Evolutionary conservation across 2,329 filamentous ascomycete species (phyloP).

Genomic region (Claviceps sp.): DNA sequence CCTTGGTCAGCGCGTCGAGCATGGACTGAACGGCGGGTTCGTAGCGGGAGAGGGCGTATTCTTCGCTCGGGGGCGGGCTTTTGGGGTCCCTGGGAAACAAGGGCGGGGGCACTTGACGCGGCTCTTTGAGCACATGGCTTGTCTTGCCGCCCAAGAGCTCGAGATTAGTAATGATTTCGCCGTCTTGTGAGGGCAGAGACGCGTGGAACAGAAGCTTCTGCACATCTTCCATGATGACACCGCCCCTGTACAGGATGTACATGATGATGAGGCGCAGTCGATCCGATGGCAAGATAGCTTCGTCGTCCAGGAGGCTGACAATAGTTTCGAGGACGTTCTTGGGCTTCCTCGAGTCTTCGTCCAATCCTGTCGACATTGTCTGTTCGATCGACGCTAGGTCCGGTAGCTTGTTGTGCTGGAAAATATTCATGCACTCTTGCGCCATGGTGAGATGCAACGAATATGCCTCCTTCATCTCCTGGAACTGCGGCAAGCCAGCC

Average conservation of each 20-base stretch:
- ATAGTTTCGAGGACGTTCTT: constrained; percentile 81
- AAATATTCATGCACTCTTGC: constrained; percentile 90
- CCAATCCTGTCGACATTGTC: constrained; percentile 78
- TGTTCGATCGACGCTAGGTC: constrained; percentile 86
- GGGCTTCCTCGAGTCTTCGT: constrained; percentile 83
- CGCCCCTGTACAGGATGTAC: constrained; percentile 77
- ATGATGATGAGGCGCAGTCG: constrained; percentile 74
- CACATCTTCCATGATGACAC: constrained; percentile 72
- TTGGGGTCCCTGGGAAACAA: constrained; percentile 59
- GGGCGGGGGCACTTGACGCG: constrained; percentile 48
- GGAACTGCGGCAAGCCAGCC: constrained; percentile 84
- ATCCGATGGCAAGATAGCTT: constrained; percentile 56
- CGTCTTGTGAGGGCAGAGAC: constrained; percentile 60
- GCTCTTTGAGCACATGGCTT: constrained; percentile 60
- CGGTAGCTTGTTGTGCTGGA: constrained; percentile 69
- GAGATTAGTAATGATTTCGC: constrained; percentile 61
- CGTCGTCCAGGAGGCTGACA: constrained; percentile 78
- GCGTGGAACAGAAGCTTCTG: constrained; percentile 75
- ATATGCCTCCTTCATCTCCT: constrained; percentile 90
- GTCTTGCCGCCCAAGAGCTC: constrained; percentile 69
- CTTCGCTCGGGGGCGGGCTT: constrained; percentile 47
- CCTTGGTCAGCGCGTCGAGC: constrained; percentile 60
- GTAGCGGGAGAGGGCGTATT: constrained; percentile 77
- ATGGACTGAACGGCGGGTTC: constrained; percentile 71
- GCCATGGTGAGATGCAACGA: constrained; percentile 93